A percentile compares a stretch with the other conserved stretches of the same genome.
phyloP scores from a whole-genome alignment of 2,329 filamentous ascomycete species.

The Ophiostoma sp. region DNA sequence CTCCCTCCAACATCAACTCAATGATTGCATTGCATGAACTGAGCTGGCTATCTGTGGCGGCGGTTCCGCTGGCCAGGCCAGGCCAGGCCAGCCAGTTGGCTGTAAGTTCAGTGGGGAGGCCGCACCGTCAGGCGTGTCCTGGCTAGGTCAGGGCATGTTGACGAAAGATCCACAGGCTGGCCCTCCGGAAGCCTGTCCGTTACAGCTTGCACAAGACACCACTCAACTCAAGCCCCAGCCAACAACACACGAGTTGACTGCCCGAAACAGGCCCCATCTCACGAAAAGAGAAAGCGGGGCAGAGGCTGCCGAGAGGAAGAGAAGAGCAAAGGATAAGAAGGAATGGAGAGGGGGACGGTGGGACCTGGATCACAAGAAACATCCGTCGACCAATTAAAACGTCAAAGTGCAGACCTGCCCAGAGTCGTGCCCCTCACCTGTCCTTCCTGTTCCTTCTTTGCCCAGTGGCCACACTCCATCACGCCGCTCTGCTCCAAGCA shows the following conservation, averaged over 20 bases:
- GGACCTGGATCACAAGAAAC: slow-evolving; percentile 2
- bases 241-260: background rate
- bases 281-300: background rate
- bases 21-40: no score
- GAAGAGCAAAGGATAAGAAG: background rate
- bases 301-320: background rate
- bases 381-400: background rate
- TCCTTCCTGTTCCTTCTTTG: background rate
- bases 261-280: background rate
- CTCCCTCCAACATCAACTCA: background rate
- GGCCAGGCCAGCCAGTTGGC: background rate
- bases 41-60: background rate
- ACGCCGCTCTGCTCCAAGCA: background rate
- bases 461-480: background rate
- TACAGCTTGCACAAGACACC: background rate
- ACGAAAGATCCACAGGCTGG: background rate
- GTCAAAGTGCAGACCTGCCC: background rate
- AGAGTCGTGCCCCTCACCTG: background rate
- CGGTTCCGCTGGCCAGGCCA: background rate
- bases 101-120: background rate
- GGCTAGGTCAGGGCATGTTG: background rate
- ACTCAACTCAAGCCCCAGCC: background rate
- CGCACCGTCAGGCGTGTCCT: background rate
- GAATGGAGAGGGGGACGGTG: background rate
- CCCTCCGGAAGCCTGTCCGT: background rate